These are phyloP conservation scores for Zalaria obscura DNA, from an alignment of 2,329 filamentous ascomycete species.

Conservation along the genomic window DNA sequence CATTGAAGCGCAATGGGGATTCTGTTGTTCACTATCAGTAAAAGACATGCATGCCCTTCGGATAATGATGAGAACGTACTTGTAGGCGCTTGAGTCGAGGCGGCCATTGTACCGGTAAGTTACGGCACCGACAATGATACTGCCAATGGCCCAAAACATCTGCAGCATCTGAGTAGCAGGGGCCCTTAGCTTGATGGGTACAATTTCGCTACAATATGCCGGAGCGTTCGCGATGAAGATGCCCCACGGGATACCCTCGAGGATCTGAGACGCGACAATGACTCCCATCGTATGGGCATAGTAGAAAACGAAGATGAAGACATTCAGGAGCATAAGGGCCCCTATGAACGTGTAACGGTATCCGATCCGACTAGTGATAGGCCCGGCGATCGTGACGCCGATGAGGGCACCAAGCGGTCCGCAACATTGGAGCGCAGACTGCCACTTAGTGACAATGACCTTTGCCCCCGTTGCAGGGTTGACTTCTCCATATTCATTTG, in stretches of 20 bases:
- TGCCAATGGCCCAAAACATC: conserved; percentile 52
- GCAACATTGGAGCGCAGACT: conserved; percentile 40
- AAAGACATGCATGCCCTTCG: conserved; percentile 24
- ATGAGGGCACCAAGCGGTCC: conserved; percentile 46
- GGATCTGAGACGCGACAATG: conserved; percentile 39
- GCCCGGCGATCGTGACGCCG: conserved; percentile 45
- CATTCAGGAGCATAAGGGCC: conserved; percentile 43
- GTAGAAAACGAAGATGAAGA: conserved; percentile 46
- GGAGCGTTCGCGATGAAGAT: conserved; percentile 53
- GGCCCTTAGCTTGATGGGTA: conserved; percentile 42
- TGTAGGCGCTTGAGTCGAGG: conserved; percentile 23
- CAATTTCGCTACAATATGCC: conserved; percentile 48
- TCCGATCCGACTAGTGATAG: conserved; percentile 43
- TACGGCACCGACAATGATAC: conserved; percentile 45
- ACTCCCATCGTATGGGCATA: conserved; percentile 35
- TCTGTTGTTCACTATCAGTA: conserved; percentile 35
- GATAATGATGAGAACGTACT: conserved; percentile 42
- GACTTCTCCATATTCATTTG: conserved; percentile 22
- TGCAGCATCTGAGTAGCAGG: conserved; percentile 48
- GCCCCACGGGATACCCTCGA: conserved; percentile 51
- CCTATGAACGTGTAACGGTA: conserved; percentile 46
- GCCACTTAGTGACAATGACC: conserved; percentile 41
- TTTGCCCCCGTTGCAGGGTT: conserved; percentile 6
- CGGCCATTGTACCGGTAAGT: conserved; percentile 38
- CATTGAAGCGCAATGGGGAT: conserved; percentile 43